These are phyloP conservation scores for Tolypocladium amazonense DNA, from an alignment of 2,329 filamentous ascomycete genomes.

Conservation along the genomic window DNA sequence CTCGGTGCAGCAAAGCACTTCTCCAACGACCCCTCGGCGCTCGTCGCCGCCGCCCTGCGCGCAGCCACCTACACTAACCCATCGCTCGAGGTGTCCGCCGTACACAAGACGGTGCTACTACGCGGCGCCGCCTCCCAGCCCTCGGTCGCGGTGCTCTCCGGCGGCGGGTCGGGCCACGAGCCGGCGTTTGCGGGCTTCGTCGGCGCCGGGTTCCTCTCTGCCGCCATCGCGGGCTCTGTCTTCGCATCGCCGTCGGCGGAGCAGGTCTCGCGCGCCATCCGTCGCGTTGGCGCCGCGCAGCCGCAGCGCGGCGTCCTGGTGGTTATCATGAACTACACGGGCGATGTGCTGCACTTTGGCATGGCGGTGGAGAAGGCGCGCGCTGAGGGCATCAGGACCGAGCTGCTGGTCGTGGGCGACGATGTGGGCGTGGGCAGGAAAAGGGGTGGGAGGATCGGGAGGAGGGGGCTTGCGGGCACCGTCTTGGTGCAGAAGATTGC, in stretches of 20 bases:
- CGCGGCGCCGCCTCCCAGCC: constrained; percentile 6
- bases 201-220: not conserved
- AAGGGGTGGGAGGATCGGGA: not conserved
- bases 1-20: constrained; percentile 10
- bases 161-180: constrained; percentile 64
- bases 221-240: not conserved
- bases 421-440: constrained; percentile 56
- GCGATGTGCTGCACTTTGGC: not conserved
- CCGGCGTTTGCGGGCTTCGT: constrained; percentile 60
- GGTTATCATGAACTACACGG: not conserved
- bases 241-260: not conserved
- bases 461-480: constrained; percentile 37
- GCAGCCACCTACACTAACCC: constrained; percentile 16
- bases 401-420: constrained; percentile 53
- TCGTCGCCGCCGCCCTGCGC: constrained; percentile 13
- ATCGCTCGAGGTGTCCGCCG: constrained; percentile 12
- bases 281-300: not conserved
- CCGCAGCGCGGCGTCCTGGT: not conserved
- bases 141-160: constrained; percentile 28
- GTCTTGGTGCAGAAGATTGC: constrained; percentile 56
- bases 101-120: constrained; percentile 15
- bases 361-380: not conserved
- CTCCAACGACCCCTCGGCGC: constrained; percentile 9
- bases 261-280: not conserved
- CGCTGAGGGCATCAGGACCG: not conserved